Conservation (phyloP, 345 rosid species). For the Gynandropsis gynandra region DNA sequence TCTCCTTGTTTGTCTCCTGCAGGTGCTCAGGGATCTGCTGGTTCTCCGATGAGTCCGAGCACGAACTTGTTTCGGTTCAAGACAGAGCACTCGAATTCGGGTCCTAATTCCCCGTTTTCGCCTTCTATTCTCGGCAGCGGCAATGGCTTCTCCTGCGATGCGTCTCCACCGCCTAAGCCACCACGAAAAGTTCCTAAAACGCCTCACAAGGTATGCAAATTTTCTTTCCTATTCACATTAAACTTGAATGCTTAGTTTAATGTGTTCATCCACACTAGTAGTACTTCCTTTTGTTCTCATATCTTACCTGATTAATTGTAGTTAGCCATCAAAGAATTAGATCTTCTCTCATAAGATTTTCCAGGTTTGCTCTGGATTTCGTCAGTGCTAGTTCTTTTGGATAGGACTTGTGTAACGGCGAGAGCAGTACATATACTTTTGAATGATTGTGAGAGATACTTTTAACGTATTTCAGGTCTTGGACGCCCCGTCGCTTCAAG, state of each 20-base stretch:
- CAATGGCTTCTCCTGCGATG: constrained; percentile 48
- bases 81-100: constrained; percentile 55
- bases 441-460: constrained; percentile 14
- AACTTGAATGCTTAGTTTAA: too few species aligned
- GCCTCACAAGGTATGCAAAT: constrained; percentile 65
- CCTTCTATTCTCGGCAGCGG: constrained; percentile 72
- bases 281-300: too few species aligned
- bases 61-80: constrained; percentile 83
- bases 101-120: constrained; percentile 73
- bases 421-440: too few species aligned
- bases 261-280: too few species aligned
- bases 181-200: constrained; percentile 94
- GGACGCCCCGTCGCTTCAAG: constrained; percentile 97
- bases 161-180: constrained; percentile 77
- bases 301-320: too few species aligned
- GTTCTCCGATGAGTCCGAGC: constrained; percentile 69
- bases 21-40: constrained; percentile 44
- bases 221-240: background rate
- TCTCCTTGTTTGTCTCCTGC: constrained; percentile 62
- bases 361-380: too few species aligned
- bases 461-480: constrained; percentile 46
- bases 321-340: too few species aligned
- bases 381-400: too few species aligned
- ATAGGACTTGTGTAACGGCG: too few species aligned
- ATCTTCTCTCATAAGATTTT: too few species aligned